Evolutionary conservation across 192 early-diverging fungal species (phyloP), one percentile per base, ranked within the genome.

Genomic region (Coemansia erecta): DNA sequence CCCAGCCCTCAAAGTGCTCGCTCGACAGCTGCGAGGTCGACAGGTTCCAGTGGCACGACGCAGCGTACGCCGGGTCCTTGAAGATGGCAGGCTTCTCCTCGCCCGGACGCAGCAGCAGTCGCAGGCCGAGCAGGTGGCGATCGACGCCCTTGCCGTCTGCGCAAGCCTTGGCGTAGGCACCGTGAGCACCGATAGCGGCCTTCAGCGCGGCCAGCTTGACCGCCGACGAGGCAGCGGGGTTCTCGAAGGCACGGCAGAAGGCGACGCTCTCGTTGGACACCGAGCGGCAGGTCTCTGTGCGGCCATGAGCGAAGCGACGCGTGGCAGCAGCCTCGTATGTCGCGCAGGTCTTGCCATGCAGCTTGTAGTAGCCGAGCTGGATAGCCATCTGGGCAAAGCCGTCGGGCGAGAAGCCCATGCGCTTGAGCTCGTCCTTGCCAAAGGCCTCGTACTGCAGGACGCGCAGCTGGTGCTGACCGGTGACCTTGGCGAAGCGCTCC

Each of bases 351-450:
- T 71, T 72, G 44, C 95, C 94, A 59, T 91, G 86, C 83, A 92
- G 89, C 82, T 92, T 93, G 85, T 85, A 98, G 83, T 98, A 97
- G 47, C 91, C 95, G 37, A 98, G 84, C 81, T 98, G 95, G 59
- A 98, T 95, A 58, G 92, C 85, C 95, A 98, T 96, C 59, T 90
- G 89, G 31, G 80, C 86, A 70, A 85, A 92, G 42, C 85, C 87
- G 62, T 92, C 89, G n/a, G 90, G 90, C 19, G 88, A 89, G 56
- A 80, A 83, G 61, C 85, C 85, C 73, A 89, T 85, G 57, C 81
- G 81, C 80, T 98, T 98, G 86, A 96, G 94, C 71, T 87, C 63
- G 70, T 91, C 86, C 86, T 98, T 98, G 60, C 95, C 95, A 81
- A 93, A 94, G 31, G 85, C 90, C 62, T 88, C 78, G 68, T 90